Evolutionary conservation across 192 early-diverging fungal species (phyloP).

Genomic region (Podila epicladia): DNA sequence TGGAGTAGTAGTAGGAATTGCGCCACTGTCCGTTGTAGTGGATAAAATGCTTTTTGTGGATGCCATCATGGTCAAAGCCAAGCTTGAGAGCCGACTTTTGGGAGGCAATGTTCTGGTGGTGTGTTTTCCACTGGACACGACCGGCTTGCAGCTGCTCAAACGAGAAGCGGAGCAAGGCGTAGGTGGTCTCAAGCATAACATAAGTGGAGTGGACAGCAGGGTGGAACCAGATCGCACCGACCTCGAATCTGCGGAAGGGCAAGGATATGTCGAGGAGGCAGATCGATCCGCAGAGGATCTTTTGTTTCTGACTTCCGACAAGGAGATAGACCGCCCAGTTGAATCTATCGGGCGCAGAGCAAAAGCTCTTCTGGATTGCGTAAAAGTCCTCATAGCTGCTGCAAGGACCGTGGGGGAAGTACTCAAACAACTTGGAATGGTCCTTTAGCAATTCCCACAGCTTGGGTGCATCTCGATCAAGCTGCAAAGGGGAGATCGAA

Average conservation of each 20-base stretch:
- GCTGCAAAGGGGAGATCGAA: slow-evolving; percentile 1
- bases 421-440: slow-evolving; percentile 18
- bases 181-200: slow-evolving; percentile 42
- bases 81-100: slow-evolving; percentile 54
- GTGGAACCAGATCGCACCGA: slow-evolving; percentile 43
- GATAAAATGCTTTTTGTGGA: slow-evolving; percentile 43
- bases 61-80: slow-evolving; percentile 45
- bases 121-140: slow-evolving; percentile 55
- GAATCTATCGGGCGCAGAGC: neutral
- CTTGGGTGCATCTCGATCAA: slow-evolving; percentile 27
- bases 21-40: slow-evolving; percentile 39
- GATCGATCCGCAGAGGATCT: slow-evolving; percentile 35
- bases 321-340: slow-evolving; percentile 35
- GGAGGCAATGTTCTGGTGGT: slow-evolving; percentile 46
- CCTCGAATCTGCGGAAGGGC: slow-evolving; percentile 14
- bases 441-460: slow-evolving; percentile 41
- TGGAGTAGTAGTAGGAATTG: slow-evolving; percentile 35
- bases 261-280: slow-evolving; percentile 32
- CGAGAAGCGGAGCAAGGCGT: slow-evolving; percentile 31
- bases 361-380: slow-evolving; percentile 10
- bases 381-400: slow-evolving; percentile 22
- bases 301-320: slow-evolving; percentile 1
- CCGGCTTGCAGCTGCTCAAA: slow-evolving; percentile 30
- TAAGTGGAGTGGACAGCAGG: slow-evolving; percentile 33
- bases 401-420: slow-evolving; percentile 21